A percentile compares a stretch with the other conserved stretches of the same genome.
Evolutionary conservation across 176 grass and related monocot species (phyloP).

Genomic region (Hsuehochloa calcarea): DNA sequence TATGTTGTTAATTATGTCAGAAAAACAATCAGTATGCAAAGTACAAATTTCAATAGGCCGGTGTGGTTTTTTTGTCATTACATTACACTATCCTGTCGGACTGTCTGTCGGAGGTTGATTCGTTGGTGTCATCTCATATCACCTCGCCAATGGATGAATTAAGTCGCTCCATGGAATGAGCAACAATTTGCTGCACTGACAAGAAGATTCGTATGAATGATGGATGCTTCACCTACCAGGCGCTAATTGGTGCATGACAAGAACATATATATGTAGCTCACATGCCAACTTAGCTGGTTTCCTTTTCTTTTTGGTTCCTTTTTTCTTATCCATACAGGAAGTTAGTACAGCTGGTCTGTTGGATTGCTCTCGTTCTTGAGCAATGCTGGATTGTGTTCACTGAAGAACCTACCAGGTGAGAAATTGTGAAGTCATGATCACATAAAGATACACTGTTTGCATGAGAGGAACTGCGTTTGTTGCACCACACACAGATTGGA

Average conservation of each 20-base stretch:
- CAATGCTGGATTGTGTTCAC: conserved; percentile 10
- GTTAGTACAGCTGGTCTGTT: conserved; percentile 23
- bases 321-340: conserved; percentile 10
- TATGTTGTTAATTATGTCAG: neutral
- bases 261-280: conserved; percentile 12
- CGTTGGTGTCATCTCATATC: neutral
- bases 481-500: neutral
- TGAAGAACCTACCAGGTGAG: neutral
- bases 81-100: neutral
- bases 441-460: neutral
- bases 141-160: neutral
- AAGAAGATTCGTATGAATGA: neutral
- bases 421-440: neutral
- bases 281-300: conserved; percentile 2
- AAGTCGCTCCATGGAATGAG: neutral
- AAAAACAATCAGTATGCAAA: neutral
- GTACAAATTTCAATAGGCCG: neutral
- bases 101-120: neutral
- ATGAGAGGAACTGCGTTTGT: neutral
- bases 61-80: neutral
- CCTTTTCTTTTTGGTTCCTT: neutral
- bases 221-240: conserved; percentile 12
- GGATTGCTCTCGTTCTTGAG: neutral
- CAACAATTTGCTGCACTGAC: neutral
- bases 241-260: neutral